A percentile compares a stretch with the other conserved stretches of the same genome.
phyloP scores from a whole-genome alignment of 1,139 yeast genomes.

The Blastobotrys petasosporus region DNA sequence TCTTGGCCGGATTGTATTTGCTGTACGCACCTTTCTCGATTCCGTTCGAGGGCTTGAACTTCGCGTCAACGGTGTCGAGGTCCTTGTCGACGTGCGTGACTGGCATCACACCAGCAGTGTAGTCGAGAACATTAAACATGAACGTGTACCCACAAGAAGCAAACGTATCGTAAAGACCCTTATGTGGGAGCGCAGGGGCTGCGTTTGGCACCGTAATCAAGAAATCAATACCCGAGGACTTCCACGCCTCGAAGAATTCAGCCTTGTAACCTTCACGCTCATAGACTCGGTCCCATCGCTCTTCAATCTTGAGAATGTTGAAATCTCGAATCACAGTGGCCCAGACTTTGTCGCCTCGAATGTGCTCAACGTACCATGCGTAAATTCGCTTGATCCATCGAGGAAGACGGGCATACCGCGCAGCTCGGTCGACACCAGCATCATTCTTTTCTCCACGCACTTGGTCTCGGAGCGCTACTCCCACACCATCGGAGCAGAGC shows the following conservation, averaged over 20 bases:
- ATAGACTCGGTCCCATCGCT: conserved; percentile 36
- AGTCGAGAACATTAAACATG: conserved; percentile 54
- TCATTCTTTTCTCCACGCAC: conserved; percentile 35
- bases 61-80: conserved; percentile 36
- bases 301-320: conserved; percentile 35
- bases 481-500: conserved; percentile 34
- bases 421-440: conserved; percentile 35
- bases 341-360: conserved; percentile 36
- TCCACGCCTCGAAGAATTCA: conserved; percentile 36
- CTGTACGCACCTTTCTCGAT: conserved; percentile 38
- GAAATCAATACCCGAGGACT: conserved; percentile 34
- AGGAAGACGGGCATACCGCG: conserved; percentile 33
- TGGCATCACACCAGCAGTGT: conserved; percentile 54
- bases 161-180: conserved; percentile 34
- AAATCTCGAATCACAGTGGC: conserved; percentile 39
- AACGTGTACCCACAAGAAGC: conserved; percentile 49
- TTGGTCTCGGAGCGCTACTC: conserved; percentile 32
- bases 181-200: conserved; percentile 38
- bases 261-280: conserved; percentile 38
- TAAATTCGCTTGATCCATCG: conserved; percentile 33
- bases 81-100: conserved; percentile 49
- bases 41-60: conserved; percentile 35
- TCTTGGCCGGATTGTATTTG: conserved; percentile 49
- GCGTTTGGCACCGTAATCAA: conserved; percentile 38
- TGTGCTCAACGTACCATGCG: conserved; percentile 34